These are phyloP conservation scores for Scheffersomyces illinoinensis DNA, from an alignment of 1,139 yeast species.

Conservation along the genomic window DNA sequence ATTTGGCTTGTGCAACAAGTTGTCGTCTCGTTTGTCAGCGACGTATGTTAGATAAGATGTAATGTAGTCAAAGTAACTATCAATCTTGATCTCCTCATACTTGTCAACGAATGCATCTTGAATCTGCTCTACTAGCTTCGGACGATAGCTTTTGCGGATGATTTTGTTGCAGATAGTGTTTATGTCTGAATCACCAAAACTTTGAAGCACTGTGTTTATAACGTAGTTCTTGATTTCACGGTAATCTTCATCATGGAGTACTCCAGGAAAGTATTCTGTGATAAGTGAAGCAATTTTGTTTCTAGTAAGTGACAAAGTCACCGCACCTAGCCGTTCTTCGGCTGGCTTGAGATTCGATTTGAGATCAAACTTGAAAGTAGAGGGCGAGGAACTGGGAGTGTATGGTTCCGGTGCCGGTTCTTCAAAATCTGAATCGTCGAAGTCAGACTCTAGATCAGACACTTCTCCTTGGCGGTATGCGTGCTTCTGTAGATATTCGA, in stretches of 20 bases:
- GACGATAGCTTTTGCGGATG: slow-evolving; percentile 10
- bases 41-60: slow-evolving; percentile 7
- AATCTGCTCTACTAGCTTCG: slow-evolving; percentile 13
- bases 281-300: slow-evolving; percentile 3
- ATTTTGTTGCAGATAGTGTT: slow-evolving; percentile 9
- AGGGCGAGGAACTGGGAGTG: background rate
- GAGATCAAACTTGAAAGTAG: background rate
- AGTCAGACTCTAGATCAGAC: background rate
- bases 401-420: slow-evolving; percentile 1
- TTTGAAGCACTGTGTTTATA: slow-evolving; percentile 17
- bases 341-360: background rate
- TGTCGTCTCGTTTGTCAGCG: slow-evolving; percentile 1
- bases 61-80: slow-evolving; percentile 13
- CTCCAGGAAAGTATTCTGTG: slow-evolving; percentile 9
- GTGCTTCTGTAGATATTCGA: background rate
- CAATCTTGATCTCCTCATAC: slow-evolving; percentile 18
- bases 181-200: slow-evolving; percentile 10
- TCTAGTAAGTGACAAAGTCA: background rate
- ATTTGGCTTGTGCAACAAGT: slow-evolving; percentile 5
- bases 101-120: slow-evolving; percentile 18
- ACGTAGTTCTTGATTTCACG: slow-evolving; percentile 13
- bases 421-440: background rate
- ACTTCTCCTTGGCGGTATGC: background rate
- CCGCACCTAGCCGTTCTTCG: background rate
- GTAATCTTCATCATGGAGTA: slow-evolving; percentile 1